These are phyloP conservation scores for Psilocybe tampanensis DNA, from an alignment of 768 basidiomycete species.

Conservation along the genomic window DNA sequence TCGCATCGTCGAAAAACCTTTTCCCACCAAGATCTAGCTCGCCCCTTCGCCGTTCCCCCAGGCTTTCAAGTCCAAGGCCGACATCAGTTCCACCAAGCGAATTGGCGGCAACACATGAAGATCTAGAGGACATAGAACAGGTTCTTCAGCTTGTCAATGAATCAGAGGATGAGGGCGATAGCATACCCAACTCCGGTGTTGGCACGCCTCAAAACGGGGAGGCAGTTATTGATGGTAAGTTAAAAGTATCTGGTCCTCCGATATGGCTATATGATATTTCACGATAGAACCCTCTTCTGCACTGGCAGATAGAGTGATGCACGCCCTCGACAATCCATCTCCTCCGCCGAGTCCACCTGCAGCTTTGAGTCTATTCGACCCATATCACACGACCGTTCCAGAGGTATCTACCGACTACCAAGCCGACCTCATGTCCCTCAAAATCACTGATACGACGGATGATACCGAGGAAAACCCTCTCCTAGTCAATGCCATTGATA, in stretches of 20 bases:
- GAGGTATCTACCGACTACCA: conserved; percentile 22
- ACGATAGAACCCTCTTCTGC: conserved; percentile 65
- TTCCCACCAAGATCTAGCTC: conserved; percentile 23
- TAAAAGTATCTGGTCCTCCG: conserved; percentile 4
- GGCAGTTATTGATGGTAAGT: conserved; percentile 48
- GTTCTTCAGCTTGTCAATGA: conserved; percentile 29
- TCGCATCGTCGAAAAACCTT: conserved; percentile 33
- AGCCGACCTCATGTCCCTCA: conserved; percentile 23
- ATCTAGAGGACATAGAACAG: conserved; percentile 28
- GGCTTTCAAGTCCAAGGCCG: conserved; percentile 45
- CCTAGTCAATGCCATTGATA: neutral
- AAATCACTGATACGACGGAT: conserved; percentile 9
- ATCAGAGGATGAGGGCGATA: conserved; percentile 32
- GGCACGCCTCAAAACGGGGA: conserved; percentile 53
- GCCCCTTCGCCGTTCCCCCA: conserved; percentile 50
- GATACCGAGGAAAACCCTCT: conserved; percentile 4
- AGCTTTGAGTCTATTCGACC: conserved; percentile 26
- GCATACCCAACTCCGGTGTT: conserved; percentile 32
- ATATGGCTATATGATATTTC: neutral
- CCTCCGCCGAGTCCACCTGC: conserved; percentile 44
- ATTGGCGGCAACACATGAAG: conserved; percentile 19
- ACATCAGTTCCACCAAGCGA: conserved; percentile 23
- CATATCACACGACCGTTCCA: conserved; percentile 21
- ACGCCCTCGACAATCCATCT: conserved; percentile 77
- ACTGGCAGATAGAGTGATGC: conserved; percentile 65